phyloP scores from a whole-genome alignment of 352 stramenopile genomes.

The Aphanomyces euteiches region DNA sequence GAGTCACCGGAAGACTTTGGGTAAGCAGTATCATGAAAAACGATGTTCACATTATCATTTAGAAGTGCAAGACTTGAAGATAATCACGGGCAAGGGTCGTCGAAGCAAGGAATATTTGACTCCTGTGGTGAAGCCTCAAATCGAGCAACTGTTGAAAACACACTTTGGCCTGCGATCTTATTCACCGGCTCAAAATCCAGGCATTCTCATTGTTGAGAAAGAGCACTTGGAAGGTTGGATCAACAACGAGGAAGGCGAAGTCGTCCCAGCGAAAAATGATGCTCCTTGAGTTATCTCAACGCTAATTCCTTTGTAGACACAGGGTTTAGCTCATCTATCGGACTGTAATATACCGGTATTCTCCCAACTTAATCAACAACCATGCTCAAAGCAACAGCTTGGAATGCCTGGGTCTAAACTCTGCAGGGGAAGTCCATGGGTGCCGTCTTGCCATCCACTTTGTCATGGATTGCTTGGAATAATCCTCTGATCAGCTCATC shows the following conservation, averaged over 20 bases:
- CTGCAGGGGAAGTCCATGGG: too few species aligned
- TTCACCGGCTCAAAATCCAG: constrained; percentile 18
- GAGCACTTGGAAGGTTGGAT: constrained; percentile 18
- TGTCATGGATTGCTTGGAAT: too few species aligned
- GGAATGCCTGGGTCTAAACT: too few species aligned
- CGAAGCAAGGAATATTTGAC: constrained; percentile 59
- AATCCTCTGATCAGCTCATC: too few species aligned
- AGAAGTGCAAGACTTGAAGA: constrained; percentile 47
- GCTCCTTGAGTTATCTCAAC: not conserved
- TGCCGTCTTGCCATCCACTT: too few species aligned
- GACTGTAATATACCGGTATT: too few species aligned
- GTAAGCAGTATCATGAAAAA: constrained; percentile 31
- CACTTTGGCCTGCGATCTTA: constrained; percentile 26
- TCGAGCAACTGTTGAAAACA: constrained; percentile 43
- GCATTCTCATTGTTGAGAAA: constrained; percentile 21
- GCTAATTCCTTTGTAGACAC: not conserved
- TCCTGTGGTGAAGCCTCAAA: constrained; percentile 51
- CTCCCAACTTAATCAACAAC: too few species aligned
- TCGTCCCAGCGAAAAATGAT: not conserved
- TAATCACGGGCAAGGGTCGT: constrained; percentile 68
- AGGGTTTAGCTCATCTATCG: not conserved
- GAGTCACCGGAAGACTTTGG: constrained; percentile 31
- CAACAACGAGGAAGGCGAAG: constrained; percentile 3
- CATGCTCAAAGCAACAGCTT: too few species aligned
- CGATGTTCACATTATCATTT: not conserved